Percentiles rank a stretch among this genome's conserved stretches.
Conservation (phyloP, 2,329 filamentous ascomycete species). For the Harringtonia lauricola region DNA sequence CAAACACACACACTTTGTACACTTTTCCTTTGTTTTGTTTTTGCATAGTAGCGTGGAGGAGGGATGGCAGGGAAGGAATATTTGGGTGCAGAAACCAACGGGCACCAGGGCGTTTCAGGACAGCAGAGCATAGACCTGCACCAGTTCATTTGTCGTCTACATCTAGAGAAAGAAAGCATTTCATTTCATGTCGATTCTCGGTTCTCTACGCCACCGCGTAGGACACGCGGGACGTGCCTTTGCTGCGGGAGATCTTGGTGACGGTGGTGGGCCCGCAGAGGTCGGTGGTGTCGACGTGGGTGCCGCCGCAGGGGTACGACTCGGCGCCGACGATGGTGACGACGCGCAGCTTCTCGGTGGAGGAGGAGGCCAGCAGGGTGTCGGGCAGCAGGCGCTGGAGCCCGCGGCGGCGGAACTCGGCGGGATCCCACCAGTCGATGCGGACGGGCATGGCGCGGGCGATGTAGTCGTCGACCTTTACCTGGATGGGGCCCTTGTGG, state of each 20-base stretch:
- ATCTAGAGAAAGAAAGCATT: too few species aligned
- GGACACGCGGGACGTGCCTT: constrained; percentile 51
- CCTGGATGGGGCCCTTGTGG: constrained; percentile 52
- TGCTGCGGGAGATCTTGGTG: constrained; percentile 54
- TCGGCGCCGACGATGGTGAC: constrained; percentile 59
- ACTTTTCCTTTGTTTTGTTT: too few species aligned
- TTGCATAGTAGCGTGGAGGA: too few species aligned
- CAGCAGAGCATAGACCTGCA: too few species aligned
- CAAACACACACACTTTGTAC: not conserved
- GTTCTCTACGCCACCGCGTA: constrained; percentile 18
- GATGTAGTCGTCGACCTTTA: constrained; percentile 47
- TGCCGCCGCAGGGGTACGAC: constrained; percentile 65
- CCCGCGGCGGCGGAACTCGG: constrained; percentile 43
- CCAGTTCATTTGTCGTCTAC: too few species aligned
- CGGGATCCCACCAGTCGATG: constrained; percentile 57
- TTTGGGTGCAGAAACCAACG: too few species aligned
- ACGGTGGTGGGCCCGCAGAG: constrained; percentile 50
- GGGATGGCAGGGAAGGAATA: too few species aligned
- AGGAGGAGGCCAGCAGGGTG: constrained; percentile 23
- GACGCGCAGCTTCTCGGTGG: constrained; percentile 46
- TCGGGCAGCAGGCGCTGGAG: constrained; percentile 46
- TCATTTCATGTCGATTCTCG: too few species aligned
- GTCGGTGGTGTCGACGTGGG: constrained; percentile 53
- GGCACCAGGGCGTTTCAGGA: too few species aligned
- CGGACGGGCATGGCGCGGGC: constrained; percentile 43